Evolutionary conservation across 352 stramenopile genomes (phyloP), one percentile per base, ranked within the genome.

Genomic region (Phytophthora pinifolia): DNA sequence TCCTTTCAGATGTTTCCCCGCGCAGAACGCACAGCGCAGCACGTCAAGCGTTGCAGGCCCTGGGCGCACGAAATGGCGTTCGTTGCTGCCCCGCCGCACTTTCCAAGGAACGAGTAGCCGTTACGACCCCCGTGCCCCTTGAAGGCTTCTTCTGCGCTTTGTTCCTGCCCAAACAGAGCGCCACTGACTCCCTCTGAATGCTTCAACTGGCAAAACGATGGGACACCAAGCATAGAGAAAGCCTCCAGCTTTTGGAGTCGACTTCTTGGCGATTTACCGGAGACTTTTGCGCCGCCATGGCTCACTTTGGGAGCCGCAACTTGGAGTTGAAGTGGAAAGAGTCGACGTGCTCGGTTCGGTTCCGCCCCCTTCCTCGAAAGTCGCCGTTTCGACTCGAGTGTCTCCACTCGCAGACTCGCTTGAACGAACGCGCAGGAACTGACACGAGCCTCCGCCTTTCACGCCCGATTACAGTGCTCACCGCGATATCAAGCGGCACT

Each of bases 111-210:
- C 57, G 47, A 61, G 41, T 2, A 65, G 46, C 51, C 50, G 65
- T 74, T 74, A 67, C 65, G 48, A 54, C 46, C 39, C 18, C 31
- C 15, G 47, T 57, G 60, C 42, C 60, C 42, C 38, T 60, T 61
- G 45, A 59, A 10, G 48, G n/a, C 47, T 73, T 73, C 65, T 51
- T 55, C 46, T 14, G 46, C 67, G n/a, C n/a, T n/a, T 73, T 61
- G 49, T 55, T 61, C 25, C 48, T 44, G 7, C 47, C 20, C 10
- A 34, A n/a, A n/a, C n/a, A n/a, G n/a, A 14, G 3, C 42, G 30
- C 41, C 29, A 60, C 60, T 65, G 54, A 69, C 54, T 60, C 48
- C 39, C 45, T 65, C 50, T 29, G 57, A 53, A 47, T n/a, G 55
- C 41, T 55, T 61, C 45, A 67, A 62, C 45, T 62, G 45, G 44